These are phyloP conservation scores for Coemansia sp. DNA, from an alignment of 371 early-diverging fungal species.

Conservation along the genomic window DNA sequence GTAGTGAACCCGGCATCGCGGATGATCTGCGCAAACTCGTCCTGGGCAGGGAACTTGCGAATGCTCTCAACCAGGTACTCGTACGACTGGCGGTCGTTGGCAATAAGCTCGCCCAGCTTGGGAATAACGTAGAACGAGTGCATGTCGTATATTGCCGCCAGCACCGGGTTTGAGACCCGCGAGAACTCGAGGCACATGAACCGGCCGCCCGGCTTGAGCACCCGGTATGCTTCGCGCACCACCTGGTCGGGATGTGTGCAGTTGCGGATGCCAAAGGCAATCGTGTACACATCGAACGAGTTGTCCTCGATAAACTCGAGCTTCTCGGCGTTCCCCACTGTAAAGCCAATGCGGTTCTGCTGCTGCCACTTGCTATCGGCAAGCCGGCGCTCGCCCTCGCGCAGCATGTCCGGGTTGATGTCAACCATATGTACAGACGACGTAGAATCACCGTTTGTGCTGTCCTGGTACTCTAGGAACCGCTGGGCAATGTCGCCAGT, in stretches of 20 bases:
- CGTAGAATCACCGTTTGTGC: constrained; percentile 62
- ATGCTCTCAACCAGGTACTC: constrained; percentile 98
- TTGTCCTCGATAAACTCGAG: constrained; percentile 71
- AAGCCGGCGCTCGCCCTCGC: constrained; percentile 82
- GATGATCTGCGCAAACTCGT: constrained; percentile 87
- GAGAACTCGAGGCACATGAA: constrained; percentile 95
- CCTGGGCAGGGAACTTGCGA: constrained; percentile 91
- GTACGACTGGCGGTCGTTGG: constrained; percentile 89
- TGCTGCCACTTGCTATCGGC: constrained; percentile 50
- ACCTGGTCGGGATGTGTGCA: constrained; percentile 92
- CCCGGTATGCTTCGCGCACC: constrained; percentile 86
- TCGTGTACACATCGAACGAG: constrained; percentile 83
- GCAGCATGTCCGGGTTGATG: constrained; percentile 94
- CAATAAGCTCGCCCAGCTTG: constrained; percentile 81
- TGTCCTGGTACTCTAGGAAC: constrained; percentile 78
- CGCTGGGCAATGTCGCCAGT: constrained; percentile 97
- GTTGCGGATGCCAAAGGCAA: constrained; percentile 93
- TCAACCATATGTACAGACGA: constrained; percentile 84
- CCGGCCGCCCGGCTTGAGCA: constrained; percentile 91
- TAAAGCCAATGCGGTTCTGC: constrained; percentile 52
- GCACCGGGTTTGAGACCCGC: constrained; percentile 81
- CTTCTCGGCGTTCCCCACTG: constrained; percentile 90
- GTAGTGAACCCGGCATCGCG: constrained; percentile 87
- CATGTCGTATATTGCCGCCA: constrained; percentile 82
- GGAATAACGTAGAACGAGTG: constrained; percentile 96